These are phyloP conservation scores for Aspergillus clavatus DNA, from an alignment of 2,329 filamentous ascomycete genomes.

Conservation along the genomic window DNA sequence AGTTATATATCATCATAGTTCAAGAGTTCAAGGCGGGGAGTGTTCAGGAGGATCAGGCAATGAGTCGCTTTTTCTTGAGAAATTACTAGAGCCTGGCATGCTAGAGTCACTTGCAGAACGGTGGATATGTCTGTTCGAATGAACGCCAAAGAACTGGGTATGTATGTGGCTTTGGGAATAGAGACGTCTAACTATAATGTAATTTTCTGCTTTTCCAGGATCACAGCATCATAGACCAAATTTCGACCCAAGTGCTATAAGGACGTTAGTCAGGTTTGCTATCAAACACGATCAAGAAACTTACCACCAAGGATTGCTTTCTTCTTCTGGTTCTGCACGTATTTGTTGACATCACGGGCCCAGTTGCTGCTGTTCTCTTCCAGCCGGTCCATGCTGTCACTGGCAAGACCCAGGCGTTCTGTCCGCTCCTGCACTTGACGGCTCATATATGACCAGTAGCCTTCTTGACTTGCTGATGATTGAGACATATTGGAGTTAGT, in stretches of 20 bases:
- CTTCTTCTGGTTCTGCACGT: slow-evolving; percentile 78
- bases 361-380: slow-evolving; percentile 77
- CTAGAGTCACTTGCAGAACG: too few relatives aligned
- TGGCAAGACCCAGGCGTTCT: slow-evolving; percentile 76
- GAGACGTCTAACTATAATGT: too few relatives aligned
- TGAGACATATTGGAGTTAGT: slow-evolving; percentile 22
- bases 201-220: too few relatives aligned
- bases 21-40: too few relatives aligned
- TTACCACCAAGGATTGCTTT: slow-evolving; percentile 68
- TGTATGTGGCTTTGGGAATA: too few relatives aligned
- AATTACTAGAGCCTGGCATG: too few relatives aligned
- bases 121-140: too few relatives aligned
- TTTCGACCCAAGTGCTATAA: slow-evolving; percentile 38
- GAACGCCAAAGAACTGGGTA: too few relatives aligned
- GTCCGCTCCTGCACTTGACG: slow-evolving; percentile 86
- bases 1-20: too few relatives aligned
- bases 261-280: slow-evolving; percentile 4
- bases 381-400: slow-evolving; percentile 77
- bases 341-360: slow-evolving; percentile 85
- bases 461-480: slow-evolving; percentile 52
- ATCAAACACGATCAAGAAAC: slow-evolving; percentile 12
- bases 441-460: slow-evolving; percentile 73
- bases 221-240: slow-evolving; percentile 35
- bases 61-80: too few relatives aligned
- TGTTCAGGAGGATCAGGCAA: too few relatives aligned